Evolutionary conservation across 805 yeast genomes (phyloP), one percentile per base, ranked within the genome.

Genomic region (Lachancea mirantina): DNA sequence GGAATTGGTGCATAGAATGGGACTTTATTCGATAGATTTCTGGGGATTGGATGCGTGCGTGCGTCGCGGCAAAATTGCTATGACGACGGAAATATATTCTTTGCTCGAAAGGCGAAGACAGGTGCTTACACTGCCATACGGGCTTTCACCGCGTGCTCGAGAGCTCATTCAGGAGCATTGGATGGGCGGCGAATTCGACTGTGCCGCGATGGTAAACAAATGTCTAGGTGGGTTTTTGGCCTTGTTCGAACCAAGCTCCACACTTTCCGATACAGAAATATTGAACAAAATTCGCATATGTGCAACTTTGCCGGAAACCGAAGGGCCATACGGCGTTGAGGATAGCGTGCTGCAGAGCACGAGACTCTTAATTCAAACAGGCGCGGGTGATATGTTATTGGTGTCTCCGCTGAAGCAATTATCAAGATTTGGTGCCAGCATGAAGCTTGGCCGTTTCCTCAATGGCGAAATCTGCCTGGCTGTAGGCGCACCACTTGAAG

Each of bases 31-130:
- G 1, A 49, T 71, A 3, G 34, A 55, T 3, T 47, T 45, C 6
- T 17, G 55, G 2, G 62, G 65, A 29, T 39, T 75, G 8, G 50
- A 53, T 10, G 54, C 66, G 34, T 78, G 87, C 51, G 65, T 76
- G 62, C 35, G 61, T 8, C 55, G 79, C 25, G 85, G 85, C 0
- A 52, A 62, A 25, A 61, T 71, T 0, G 84, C 74, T 0, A 40
- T 73, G 4, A 46, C 53, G 10, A 67, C 70, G 1, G 84, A 77
- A 43, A 35, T 70, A 5, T 35, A 36, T 15, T 26, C 45, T 14
- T 21, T 46, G 22, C 18, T 29, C 10, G 28, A 28, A 8, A 38
- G 44, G 20, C 32, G 47, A n/a, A 17, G 29, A 10, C 32, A 40
- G 10, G 28, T 45, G 8, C 20, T 49, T 14, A 36, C 34, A 16